Percentiles rank a stretch among this genome's conserved stretches.
These are phyloP conservation scores for Ceratocystis ficicola DNA, from an alignment of 2,329 filamentous ascomycete species.

Conservation along the genomic window DNA sequence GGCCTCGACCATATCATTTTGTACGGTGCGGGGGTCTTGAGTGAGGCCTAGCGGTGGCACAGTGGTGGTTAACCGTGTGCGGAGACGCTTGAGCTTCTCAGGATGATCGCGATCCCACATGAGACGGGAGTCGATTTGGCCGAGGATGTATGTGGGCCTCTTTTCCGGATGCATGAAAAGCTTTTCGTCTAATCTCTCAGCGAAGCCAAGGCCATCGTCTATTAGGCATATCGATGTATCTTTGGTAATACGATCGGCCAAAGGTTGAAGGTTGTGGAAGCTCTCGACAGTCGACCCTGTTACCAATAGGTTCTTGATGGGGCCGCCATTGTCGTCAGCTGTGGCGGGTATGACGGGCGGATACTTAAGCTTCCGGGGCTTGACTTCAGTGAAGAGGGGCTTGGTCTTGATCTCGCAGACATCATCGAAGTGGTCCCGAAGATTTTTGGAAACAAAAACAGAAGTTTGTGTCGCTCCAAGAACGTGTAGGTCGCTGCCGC, in stretches of 20 bases:
- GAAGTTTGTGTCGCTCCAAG: conserved; percentile 20
- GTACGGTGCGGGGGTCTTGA: conserved; percentile 14
- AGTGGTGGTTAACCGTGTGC: conserved; percentile 25
- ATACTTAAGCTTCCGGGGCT: conserved; percentile 23
- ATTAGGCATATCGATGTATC: conserved; percentile 63
- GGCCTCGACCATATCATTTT: conserved; percentile 17
- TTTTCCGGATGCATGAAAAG: conserved; percentile 55
- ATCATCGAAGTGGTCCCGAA: conserved; percentile 23
- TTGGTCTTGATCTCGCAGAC: conserved; percentile 20
- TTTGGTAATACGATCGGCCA: conserved; percentile 54
- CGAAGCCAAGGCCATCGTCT: conserved; percentile 69
- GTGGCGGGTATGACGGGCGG: conserved; percentile 19
- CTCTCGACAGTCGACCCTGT: conserved; percentile 45
- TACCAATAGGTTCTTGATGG: conserved; percentile 61
- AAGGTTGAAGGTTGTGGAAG: conserved; percentile 42
- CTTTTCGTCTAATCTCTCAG: conserved; percentile 61
- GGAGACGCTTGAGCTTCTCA: conserved; percentile 26
- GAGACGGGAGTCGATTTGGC: conserved; percentile 43
- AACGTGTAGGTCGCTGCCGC: conserved; percentile 18
- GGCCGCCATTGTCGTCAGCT: conserved; percentile 31
- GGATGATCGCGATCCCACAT: conserved; percentile 31
- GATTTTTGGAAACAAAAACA: conserved; percentile 19
- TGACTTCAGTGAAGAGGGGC: conserved; percentile 17
- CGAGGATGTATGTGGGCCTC: conserved; percentile 66
- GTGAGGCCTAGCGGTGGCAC: conserved; percentile 16